phyloP scores from a whole-genome alignment of 2,329 filamentous ascomycete genomes.

The Bimuria novae-zelandiae region DNA sequence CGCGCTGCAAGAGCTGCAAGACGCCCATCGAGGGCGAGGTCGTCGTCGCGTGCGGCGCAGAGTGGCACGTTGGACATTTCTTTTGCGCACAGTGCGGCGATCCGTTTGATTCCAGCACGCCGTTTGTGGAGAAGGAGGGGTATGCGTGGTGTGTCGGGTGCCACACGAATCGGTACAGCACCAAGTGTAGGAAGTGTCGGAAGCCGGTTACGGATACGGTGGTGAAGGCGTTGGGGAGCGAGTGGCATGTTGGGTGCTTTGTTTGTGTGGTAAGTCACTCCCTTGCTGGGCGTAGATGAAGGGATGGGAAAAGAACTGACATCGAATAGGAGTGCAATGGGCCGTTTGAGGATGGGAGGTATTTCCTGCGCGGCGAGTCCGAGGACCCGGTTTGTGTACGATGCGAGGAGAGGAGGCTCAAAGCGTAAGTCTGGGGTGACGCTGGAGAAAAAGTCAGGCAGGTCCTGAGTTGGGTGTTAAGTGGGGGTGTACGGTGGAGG shows the following conservation, averaged over 20 bases:
- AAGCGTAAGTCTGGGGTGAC: constrained; percentile 50
- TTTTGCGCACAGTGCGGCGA: constrained; percentile 99
- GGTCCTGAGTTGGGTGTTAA: constrained; percentile 2
- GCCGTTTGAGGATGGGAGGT: constrained; percentile 65
- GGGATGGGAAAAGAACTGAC: constrained; percentile 16
- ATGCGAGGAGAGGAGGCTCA: constrained; percentile 66
- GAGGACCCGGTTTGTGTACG: constrained; percentile 65
- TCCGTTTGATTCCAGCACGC: constrained; percentile 65
- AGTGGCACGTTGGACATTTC: constrained; percentile 97
- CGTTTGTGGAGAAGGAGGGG: constrained; percentile 96
- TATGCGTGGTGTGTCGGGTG: constrained; percentile 96
- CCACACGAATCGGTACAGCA: constrained; percentile 87
- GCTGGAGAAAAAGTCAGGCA: constrained; percentile 1
- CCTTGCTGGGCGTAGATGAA: neutral
- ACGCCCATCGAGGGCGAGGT: constrained; percentile 97
- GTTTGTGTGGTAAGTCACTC: constrained; percentile 65
- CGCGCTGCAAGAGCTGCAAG: constrained; percentile 92
- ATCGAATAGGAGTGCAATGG: constrained; percentile 60
- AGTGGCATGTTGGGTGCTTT: constrained; percentile 96
- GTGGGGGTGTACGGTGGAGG: neutral
- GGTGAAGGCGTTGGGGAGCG: constrained; percentile 82
- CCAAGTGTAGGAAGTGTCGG: constrained; percentile 85
- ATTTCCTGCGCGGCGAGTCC: constrained; percentile 64
- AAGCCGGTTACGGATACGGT: constrained; percentile 87
- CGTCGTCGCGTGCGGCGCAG: constrained; percentile 87